Percentiles rank a stretch among this genome's conserved stretches.
These are phyloP conservation scores for Blumeriella jaapii DNA, from an alignment of 2,329 filamentous ascomycete species.

Conservation along the genomic window DNA sequence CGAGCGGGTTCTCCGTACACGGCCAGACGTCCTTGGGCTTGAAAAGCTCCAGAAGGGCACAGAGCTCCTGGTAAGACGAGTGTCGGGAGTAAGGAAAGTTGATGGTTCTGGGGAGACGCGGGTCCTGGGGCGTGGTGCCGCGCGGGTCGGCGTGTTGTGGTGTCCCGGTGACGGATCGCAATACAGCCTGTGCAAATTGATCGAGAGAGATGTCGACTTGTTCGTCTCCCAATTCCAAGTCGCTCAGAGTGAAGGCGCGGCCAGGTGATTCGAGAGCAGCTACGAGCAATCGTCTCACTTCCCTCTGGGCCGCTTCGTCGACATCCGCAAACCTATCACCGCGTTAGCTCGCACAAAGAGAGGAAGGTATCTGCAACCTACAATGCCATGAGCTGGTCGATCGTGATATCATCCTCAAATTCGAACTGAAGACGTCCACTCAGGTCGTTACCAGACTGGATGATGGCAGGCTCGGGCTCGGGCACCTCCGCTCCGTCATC, in stretches of 20 bases:
- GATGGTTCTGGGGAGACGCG: slow-evolving; percentile 28
- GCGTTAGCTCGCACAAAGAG: slow-evolving; percentile 4
- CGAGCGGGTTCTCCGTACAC: slow-evolving; percentile 56
- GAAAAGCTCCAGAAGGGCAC: slow-evolving; percentile 56
- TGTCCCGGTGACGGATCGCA: slow-evolving; percentile 12
- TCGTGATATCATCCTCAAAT: slow-evolving; percentile 37
- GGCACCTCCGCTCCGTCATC: slow-evolving; percentile 49
- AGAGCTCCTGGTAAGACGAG: slow-evolving; percentile 73
- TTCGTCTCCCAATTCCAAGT: slow-evolving; percentile 13
- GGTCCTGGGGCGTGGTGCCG: neutral
- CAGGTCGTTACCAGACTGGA: slow-evolving; percentile 68
- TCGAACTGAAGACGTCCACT: slow-evolving; percentile 57
- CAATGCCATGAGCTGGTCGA: slow-evolving; percentile 41
- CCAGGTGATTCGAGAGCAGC: slow-evolving; percentile 15
- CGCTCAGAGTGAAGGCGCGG: slow-evolving; percentile 19
- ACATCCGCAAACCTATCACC: slow-evolving; percentile 16
- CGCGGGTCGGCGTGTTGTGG: neutral
- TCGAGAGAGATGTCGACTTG: slow-evolving; percentile 16
- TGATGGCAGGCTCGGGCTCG: slow-evolving; percentile 66
- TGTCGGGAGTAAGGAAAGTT: slow-evolving; percentile 81
- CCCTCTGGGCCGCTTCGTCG: slow-evolving; percentile 27
- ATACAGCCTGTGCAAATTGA: slow-evolving; percentile 19
- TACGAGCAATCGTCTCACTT: slow-evolving; percentile 20
- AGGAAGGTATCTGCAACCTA: slow-evolving; percentile 27
- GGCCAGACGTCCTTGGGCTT: slow-evolving; percentile 69